Conservation (phyloP, 2,329 filamentous ascomycete genomes). For the Fusarium oligoseptatum region DNA sequence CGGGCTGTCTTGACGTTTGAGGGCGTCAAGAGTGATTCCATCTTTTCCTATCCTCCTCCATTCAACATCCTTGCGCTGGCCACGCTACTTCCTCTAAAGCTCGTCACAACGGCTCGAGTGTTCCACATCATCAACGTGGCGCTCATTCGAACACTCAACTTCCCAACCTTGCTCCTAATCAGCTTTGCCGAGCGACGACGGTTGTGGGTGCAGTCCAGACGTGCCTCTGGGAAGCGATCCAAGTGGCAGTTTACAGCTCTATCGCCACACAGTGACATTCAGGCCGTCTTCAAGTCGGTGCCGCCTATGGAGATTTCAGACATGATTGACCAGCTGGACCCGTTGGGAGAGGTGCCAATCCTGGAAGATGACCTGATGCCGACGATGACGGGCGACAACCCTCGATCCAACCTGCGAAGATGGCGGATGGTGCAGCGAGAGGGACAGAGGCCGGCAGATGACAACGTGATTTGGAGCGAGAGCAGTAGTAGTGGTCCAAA, state of each 20-base stretch:
- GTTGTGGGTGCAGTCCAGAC: conserved; percentile 51
- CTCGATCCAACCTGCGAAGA: conserved; percentile 37
- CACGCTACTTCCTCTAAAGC: conserved; percentile 74
- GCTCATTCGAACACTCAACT: conserved; percentile 72
- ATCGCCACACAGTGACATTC: conserved; percentile 71
- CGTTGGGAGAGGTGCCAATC: conserved; percentile 51
- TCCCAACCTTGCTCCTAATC: conserved; percentile 72
- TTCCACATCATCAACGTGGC: conserved; percentile 81
- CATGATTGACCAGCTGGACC: conserved; percentile 52
- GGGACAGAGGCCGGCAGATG: conserved; percentile 23
- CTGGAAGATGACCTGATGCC: conserved; percentile 51
- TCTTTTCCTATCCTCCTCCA: conserved; percentile 78
- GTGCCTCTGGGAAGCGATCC: conserved; percentile 40
- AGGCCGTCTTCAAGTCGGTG: conserved; percentile 70
- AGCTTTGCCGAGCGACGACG: conserved; percentile 71
- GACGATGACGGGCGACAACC: conserved; percentile 45
- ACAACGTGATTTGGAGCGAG: conserved; percentile 29
- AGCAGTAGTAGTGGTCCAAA: conserved; percentile 11
- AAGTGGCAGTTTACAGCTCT: conserved; percentile 62
- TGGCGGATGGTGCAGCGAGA: conserved; percentile 41
- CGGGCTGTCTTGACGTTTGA: conserved; percentile 80
- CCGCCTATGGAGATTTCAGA: conserved; percentile 61
- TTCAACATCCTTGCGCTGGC: conserved; percentile 77
- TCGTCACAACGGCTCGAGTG: conserved; percentile 70
- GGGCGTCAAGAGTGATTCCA: conserved; percentile 78